Evolutionary conservation across 768 basidiomycete genomes (phyloP), one percentile per base, ranked within the genome.

Genomic region (Boletus speciosus): DNA sequence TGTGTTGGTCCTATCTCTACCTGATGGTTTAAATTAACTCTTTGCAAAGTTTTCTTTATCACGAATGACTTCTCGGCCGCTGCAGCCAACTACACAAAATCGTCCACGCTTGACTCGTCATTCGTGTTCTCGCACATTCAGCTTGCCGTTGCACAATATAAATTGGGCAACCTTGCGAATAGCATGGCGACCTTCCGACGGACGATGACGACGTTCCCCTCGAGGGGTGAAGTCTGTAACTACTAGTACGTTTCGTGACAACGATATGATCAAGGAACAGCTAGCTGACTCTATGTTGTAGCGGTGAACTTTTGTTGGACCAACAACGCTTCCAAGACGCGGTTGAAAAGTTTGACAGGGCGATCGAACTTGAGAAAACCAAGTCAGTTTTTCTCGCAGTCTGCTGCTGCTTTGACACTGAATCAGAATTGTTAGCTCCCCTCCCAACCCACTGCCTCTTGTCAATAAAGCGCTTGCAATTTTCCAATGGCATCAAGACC

Each of bases 41-140:
- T 35, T 25, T 38, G 1, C 23, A 11, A 55, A 92, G 95, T 98
- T 37, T 78, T 90, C 69, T 99, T 98, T 76, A 96, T 98, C 69
- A 90, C 94, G 79, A 88, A 86, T 70, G 86, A 97, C 59, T 98
- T 88, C 69, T 74, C 75, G 4, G 79, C 88, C 43, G 97, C 97
- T 0, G 88, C 93, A 16, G 82, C 84, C 63, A 91, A 98, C 73
- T 99, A 98, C 77, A 84, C 81, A 25, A 87, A 91, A 69, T 95
- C 93, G 12, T 88, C 85, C n/a, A 78, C 83, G 54, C 78, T 98
- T 36, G 97, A 99, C 65, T 79, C 85, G 51, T 64, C 76, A 34
- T 99, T 98, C 65, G 93, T 98, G 57, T 99, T 98, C 78, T 90
- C 88, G 57, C 97, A 98, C 63, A 96, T 99, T 56, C 96, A 99